Evolutionary conservation across 352 stramenopile species (phyloP).

Genomic region (Peronospora farinosa): DNA sequence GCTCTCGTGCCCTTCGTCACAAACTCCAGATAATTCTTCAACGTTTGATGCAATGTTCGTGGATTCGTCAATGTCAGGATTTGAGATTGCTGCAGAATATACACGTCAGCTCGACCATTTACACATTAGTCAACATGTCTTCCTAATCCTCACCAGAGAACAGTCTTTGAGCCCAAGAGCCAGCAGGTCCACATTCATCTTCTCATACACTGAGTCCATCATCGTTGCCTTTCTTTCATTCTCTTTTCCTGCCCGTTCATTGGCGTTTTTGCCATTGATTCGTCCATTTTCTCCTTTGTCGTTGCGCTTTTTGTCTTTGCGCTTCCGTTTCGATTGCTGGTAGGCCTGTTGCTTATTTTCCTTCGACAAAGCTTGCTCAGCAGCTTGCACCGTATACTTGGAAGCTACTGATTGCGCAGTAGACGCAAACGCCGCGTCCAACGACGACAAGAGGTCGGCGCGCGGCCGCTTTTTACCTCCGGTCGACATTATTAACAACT

Average conservation of each 20-base stretch:
- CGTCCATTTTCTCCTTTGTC: constrained; percentile 8
- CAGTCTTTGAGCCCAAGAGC: constrained; percentile 60
- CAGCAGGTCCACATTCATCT: constrained; percentile 41
- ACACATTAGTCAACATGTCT: background rate
- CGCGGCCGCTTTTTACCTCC: constrained; percentile 55
- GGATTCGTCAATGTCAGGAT: constrained; percentile 22
- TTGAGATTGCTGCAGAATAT: constrained; percentile 23
- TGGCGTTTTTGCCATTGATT: constrained; percentile 4
- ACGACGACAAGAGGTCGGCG: constrained; percentile 65
- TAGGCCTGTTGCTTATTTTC: constrained; percentile 59
- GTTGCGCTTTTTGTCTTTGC: constrained; percentile 24
- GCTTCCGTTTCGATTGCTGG: constrained; percentile 59
- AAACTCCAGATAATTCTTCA: constrained; percentile 42
- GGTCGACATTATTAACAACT: constrained; percentile 11
- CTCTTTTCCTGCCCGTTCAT: constrained; percentile 4
- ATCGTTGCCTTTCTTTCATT: background rate
- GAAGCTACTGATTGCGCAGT: constrained; percentile 28
- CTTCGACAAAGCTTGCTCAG: constrained; percentile 30
- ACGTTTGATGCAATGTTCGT: constrained; percentile 23
- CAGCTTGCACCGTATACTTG: constrained; percentile 69
- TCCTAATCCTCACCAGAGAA: constrained; percentile 39
- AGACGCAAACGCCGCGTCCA: constrained; percentile 63
- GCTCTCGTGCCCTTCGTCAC: constrained; percentile 20
- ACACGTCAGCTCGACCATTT: constrained; percentile 3
- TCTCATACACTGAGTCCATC: constrained; percentile 49